A percentile compares a stretch with the other conserved stretches of the same genome.
These are phyloP conservation scores for Cyathus striatus DNA, from an alignment of 768 basidiomycete genomes.

Conservation along the genomic window DNA sequence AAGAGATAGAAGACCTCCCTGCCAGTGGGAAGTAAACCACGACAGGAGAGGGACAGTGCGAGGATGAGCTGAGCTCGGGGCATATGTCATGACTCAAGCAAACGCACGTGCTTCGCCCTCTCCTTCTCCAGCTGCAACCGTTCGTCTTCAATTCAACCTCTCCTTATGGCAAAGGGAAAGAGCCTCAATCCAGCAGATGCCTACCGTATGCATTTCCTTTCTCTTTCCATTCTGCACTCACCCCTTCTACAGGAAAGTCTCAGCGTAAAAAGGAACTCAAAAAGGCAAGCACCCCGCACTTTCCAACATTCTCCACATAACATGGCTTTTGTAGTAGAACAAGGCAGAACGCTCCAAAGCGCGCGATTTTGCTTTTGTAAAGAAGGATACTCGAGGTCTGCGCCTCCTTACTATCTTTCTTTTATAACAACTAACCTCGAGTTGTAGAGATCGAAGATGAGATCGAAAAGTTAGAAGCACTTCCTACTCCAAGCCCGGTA, in stretches of 20 bases:
- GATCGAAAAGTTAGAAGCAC: slow-evolving; percentile 59
- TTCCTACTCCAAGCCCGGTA: slow-evolving; percentile 29
- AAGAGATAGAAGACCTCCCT: slow-evolving; percentile 36
- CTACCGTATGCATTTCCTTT: slow-evolving; percentile 57
- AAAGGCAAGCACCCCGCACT: slow-evolving; percentile 83
- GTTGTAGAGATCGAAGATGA: slow-evolving; percentile 74
- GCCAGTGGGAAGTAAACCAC: slow-evolving; percentile 39
- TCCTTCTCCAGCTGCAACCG: neutral
- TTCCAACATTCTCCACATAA: neutral
- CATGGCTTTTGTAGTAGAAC: slow-evolving; percentile 62
- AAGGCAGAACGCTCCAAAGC: slow-evolving; percentile 78
- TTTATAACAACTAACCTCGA: neutral
- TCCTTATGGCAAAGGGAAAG: slow-evolving; percentile 72
- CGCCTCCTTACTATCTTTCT: neutral
- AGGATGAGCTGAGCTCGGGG: slow-evolving; percentile 3
- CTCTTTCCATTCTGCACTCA: neutral
- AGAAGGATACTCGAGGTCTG: slow-evolving; percentile 87
- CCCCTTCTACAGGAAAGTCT: slow-evolving; percentile 65
- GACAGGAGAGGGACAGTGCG: slow-evolving; percentile 21
- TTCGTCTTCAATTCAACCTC: neutral
- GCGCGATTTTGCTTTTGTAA: slow-evolving; percentile 86
- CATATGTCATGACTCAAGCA: slow-evolving; percentile 33
- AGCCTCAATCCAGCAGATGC: slow-evolving; percentile 93
- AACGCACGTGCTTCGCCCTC: slow-evolving; percentile 25
- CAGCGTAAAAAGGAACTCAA: slow-evolving; percentile 93